Evolutionary conservation across 83 land plant genomes (phyloP).

Genomic region (Diphasiastrum complanatum): DNA sequence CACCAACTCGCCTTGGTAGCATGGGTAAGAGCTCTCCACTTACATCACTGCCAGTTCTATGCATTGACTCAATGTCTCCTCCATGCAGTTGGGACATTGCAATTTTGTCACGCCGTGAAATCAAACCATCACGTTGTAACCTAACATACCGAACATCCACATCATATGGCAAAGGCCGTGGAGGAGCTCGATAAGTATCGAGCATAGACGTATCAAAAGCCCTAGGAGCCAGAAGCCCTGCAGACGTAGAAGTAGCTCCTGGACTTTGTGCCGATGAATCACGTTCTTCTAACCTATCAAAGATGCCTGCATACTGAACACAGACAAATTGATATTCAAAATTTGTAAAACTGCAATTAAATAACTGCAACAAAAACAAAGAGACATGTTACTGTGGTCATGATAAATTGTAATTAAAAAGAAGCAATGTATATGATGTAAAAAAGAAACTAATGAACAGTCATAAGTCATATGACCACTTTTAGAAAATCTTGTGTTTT

Average conservation of each 20-base stretch:
- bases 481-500: too few relatives aligned
- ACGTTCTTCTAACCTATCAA: conserved; percentile 44
- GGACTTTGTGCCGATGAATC: conserved; percentile 33
- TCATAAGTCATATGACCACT: too few relatives aligned
- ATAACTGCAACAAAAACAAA: too few relatives aligned
- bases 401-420: too few relatives aligned
- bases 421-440: too few relatives aligned
- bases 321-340: too few relatives aligned
- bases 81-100: conserved; percentile 16
- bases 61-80: conserved; percentile 18
- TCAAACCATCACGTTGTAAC: conserved; percentile 21
- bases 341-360: too few relatives aligned
- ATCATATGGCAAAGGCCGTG: conserved; percentile 55
- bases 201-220: conserved; percentile 44
- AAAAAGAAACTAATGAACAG: too few relatives aligned
- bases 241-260: conserved; percentile 30
- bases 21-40: conserved; percentile 25
- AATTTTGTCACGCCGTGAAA: conserved; percentile 24
- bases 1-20: conserved; percentile 8
- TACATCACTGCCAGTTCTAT: conserved; percentile 10
- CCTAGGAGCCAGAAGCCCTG: conserved; percentile 43
- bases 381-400: too few relatives aligned
- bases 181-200: conserved; percentile 62
- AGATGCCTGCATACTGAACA: too few relatives aligned
- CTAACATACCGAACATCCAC: conserved; percentile 27